Base-by-base conservation (phyloP, 805 yeast genomes). In the Wickerhamiella qilinensis region DNA sequence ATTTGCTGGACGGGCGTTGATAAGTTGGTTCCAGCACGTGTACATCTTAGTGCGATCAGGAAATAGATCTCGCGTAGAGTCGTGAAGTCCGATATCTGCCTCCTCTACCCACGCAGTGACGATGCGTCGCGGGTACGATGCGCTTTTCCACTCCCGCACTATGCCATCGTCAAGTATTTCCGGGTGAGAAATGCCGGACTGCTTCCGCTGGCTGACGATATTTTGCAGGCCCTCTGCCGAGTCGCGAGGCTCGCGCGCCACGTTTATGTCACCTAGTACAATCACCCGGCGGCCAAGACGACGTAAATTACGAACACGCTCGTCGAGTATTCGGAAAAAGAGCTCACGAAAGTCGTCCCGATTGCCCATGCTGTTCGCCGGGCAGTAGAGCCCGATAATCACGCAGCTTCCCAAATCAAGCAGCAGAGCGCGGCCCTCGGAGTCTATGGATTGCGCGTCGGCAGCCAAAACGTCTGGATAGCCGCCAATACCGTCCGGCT, bases 11-110 rank as follows among this genome's bases (percentile, higher is more conserved):
- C 98, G 60, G 17, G 80, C 69, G 47, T 79, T 79, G 37, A 71
- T 69, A 47, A 75, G 57, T 2, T 85, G 79, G 56, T 85, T 86
- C 98, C 98, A 88, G 35, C 86, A 91, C 0, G 96, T 85, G 53
- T 79, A 91, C 71, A 85, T 64, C 18, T 71, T 74, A 50, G 69
- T 53, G 35, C 74, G 62, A 14, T 77, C 57, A 1, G 78, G 75
- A 43, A 76, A 77, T 2, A 53, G 40, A 21, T 56, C 52, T 33
- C 96, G 63, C 49, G 62, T 34, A 40, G 50, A 41, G 37, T 53
- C 50, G 19, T 17, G n/a, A 42, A 57, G 20, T 49, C 51, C 36
- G 48, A 51, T 24, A 51, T 36, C 35, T 0, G 64, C 55, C 39
- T 63, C 21, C 3, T 8, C 67, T 2, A 68, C 45, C 53, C 69